Conservation (phyloP, 1,139 yeast genomes). For the Eremothecium sinecaudum region DNA sequence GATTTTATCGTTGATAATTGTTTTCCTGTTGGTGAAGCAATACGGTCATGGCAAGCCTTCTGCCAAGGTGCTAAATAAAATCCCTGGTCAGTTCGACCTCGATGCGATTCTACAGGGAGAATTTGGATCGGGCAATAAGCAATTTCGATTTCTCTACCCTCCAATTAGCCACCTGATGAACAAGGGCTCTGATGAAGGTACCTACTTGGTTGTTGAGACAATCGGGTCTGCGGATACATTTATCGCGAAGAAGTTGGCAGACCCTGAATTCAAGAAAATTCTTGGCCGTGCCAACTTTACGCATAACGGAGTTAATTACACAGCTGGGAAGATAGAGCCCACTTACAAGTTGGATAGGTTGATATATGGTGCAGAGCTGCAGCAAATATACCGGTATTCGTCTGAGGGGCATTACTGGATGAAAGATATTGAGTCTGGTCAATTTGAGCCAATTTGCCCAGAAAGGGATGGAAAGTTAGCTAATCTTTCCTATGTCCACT, state of each 20-base stretch:
- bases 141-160: slow-evolving; percentile 29
- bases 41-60: too few species aligned
- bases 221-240: slow-evolving; percentile 16
- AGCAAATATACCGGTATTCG: slow-evolving; percentile 70
- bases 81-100: too few species aligned
- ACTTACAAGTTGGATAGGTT: slow-evolving; percentile 26
- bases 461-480: slow-evolving; percentile 23
- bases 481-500: slow-evolving; percentile 45
- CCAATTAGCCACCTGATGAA: slow-evolving; percentile 16
- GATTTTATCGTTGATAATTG: too few species aligned
- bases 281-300: slow-evolving; percentile 20
- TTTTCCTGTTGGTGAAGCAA: too few species aligned
- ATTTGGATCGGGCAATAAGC: slow-evolving; percentile 18
- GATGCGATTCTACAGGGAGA: slow-evolving; percentile 24
- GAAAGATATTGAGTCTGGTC: slow-evolving; percentile 35
- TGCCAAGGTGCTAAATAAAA: too few species aligned
- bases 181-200: slow-evolving; percentile 32
- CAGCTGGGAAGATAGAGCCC: slow-evolving; percentile 21
- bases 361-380: slow-evolving; percentile 28
- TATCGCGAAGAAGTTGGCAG: slow-evolving; percentile 24
- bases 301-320: slow-evolving; percentile 18
- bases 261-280: slow-evolving; percentile 13
- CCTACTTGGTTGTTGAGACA: slow-evolving; percentile 22
- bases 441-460: slow-evolving; percentile 36
- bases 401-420: slow-evolving; percentile 59